Base-by-base conservation (phyloP, 768 basidiomycete genomes). In the Imleria badia region DNA sequence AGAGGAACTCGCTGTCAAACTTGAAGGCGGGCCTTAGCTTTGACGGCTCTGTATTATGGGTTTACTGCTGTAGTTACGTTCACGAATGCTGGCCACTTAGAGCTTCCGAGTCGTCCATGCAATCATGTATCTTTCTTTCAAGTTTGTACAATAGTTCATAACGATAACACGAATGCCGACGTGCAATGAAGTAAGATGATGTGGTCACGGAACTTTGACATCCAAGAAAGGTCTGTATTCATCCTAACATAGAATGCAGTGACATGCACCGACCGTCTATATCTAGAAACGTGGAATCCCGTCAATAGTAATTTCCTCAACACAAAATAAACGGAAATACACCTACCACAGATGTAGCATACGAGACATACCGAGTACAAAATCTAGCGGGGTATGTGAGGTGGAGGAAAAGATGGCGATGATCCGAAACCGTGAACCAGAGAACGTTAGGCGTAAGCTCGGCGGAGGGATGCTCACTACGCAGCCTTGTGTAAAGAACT, bases 1-100 rank as follows among this genome's bases (percentile, higher is more conserved):
- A 22, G 55, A 49, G 19, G 56, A 65, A 6, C 59, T 70, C 23
- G 60, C 69, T 33, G 35, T 3, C 14, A 61, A 59, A 49, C 45
- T 70, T 34, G 56, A 55, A 41, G 38, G 45, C 13, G 52, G 26
- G 3, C 0, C 31, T 30, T 54, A 54, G 52, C 20, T 35, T 45
- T 5, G 33, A 48, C 31, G 23, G 15, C 3, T 15, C 22, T 7
- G 13, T 42, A 6, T 42, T 15, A 33, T 46, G 15, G 5, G 30
- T 44, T 34, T 34, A 31, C 23, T 45, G 8, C 11, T 8, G 19
- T 40, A 48, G 36, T 17, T 19, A 30, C 11, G 17, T 48, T 59
- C 13, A 34, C 35, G 38, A 23, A 20, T 33, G 5, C 44, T 41
- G 6, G 20, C 10, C 17, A 49, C 40, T 36, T 38, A 40, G 36